Base-by-base conservation (phyloP, 2,329 filamentous ascomycete species). In the Elsinoe perseae region DNA sequence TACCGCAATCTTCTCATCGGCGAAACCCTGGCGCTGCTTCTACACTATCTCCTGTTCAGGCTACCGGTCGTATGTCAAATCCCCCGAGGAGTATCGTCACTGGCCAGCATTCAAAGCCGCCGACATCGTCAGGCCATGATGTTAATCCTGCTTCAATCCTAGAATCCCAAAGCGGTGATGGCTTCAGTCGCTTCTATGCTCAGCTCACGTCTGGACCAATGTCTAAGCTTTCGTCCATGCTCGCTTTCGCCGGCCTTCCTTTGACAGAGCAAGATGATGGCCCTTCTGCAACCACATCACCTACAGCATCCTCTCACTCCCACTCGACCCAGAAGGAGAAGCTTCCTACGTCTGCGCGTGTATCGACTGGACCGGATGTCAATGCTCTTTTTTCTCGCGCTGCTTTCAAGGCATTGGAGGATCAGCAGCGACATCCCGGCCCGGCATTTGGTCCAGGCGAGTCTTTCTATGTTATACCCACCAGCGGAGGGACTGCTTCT, bases 391-490 rank as follows among this genome's bases (percentile, higher is more conserved):
- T 95, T 69, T 95, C 90, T 38, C 84, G 83, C 62, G 89, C 92
- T 10, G 89, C 92, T 2, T 79, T 97, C 55, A 81, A 85, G 53
- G 89, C 91, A 0, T 79, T 95, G 40, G 79, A 83, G 18, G 84
- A 87, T 56, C 84, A 76, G 57, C 69, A 85, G 46, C 64, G 66
- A 23, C 63, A 66, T 32, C 57, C 58, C 14, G 63, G 65, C 2
- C 71, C 73, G 27, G 68, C 72, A n/a, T 72, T 74, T 10, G 73
- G 71, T 12, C 75, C 80, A 14, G 75, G 76, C 5, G 79, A 82
- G 61, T 93, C 87, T 7, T 98, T 98, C 73, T 97, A 96, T 68
- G 87, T 97, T 1, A 93, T 98, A 1, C 93, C 92, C 3, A 87
- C 88, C 0, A 89, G 87, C 16, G 92, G 93, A 4, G 90, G 92